Evolutionary conservation across 2,329 filamentous ascomycete genomes (phyloP), one percentile per base, ranked within the genome.

Genomic region (Aspergillus fischeri): DNA sequence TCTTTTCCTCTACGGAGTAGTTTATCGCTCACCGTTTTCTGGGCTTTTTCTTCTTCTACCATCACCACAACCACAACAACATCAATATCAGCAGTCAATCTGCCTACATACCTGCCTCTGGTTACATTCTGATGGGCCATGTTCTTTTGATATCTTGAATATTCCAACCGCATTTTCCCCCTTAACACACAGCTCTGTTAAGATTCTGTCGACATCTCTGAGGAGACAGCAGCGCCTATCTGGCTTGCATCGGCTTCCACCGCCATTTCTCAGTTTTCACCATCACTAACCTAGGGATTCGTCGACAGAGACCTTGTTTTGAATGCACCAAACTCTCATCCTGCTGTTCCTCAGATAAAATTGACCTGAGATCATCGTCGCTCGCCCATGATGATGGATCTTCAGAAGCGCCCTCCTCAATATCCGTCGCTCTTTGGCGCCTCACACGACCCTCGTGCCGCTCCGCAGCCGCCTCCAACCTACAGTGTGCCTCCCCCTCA

Each of bases 371-470:
- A 44, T 25, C 25, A 49, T 49, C 27, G 29, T 51, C 45, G 11
- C 42, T 52, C 49, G 38, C 32, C 14, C n/a, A 65, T 49, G 49
- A 66, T 67, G 64, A 67, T 67, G 64, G 62, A 67, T 62, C 66
- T 63, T 41, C 63, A 67, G 35, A 65, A 65, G 54, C 60, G 63
- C 29, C 60, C 55, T 41, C 49, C 55, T 27, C 58, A 60, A 17
- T 71, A 71, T 51, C 67, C 70, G 14, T 70, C 69, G 20, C 65
- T 69, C 35, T 65, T 73, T 48, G 66, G 67, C 42, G 58, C 59
- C 44, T 62, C 70, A n/a, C 69, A 67, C 55, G 68, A 71, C 54
- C 59, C 68, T 59, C 67, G 66, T 53, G 50, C 59, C 21, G 28
- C 65, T 52, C 58, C 64, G 35, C 49, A 58, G 25, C 57, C 64